phyloP scores from a whole-genome alignment of 1,139 yeast species.

The Yamadazyma trypodendri region DNA sequence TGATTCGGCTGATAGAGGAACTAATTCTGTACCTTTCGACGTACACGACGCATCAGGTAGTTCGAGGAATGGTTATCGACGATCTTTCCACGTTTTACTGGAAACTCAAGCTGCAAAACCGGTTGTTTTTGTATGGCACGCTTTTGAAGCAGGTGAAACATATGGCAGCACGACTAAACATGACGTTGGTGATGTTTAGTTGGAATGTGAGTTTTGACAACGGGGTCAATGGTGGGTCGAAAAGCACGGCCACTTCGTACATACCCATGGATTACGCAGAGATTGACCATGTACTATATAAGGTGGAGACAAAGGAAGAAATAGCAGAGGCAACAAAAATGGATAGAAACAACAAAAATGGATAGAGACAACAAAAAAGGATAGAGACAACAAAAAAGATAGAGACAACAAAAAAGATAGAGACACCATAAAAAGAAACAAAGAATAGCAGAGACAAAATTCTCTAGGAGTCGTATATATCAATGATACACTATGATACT shows the following conservation, averaged over 20 bases:
- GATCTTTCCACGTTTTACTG: constrained; percentile 33
- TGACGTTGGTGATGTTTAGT: constrained; percentile 33
- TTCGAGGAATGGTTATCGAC: constrained; percentile 6
- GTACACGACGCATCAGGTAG: neutral
- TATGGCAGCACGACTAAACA: constrained; percentile 21
- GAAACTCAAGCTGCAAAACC: constrained; percentile 23
- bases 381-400: no score
- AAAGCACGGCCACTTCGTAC: neutral
- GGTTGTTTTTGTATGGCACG: constrained; percentile 1
- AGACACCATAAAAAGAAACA: no score
- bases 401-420: no score
- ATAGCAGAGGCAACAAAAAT: no score
- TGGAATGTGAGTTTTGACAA: constrained; percentile 25
- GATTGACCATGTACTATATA: constrained; percentile 12
- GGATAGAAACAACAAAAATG: neutral
- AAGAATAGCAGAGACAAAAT: no score
- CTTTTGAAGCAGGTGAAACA: constrained; percentile 3
- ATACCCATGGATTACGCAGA: constrained; percentile 8
- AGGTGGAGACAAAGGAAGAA: neutral
- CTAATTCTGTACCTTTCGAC: neutral
- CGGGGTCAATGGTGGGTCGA: constrained; percentile 1
- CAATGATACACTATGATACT: constrained; percentile 16
- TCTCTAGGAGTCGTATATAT: constrained; percentile 1
- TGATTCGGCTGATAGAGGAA: neutral
- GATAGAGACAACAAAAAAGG: no score